Percentiles rank a stretch among this genome's conserved stretches.
Conservation (phyloP, 1,284 basidiomycete species). For the Hemileia vastatrix region DNA sequence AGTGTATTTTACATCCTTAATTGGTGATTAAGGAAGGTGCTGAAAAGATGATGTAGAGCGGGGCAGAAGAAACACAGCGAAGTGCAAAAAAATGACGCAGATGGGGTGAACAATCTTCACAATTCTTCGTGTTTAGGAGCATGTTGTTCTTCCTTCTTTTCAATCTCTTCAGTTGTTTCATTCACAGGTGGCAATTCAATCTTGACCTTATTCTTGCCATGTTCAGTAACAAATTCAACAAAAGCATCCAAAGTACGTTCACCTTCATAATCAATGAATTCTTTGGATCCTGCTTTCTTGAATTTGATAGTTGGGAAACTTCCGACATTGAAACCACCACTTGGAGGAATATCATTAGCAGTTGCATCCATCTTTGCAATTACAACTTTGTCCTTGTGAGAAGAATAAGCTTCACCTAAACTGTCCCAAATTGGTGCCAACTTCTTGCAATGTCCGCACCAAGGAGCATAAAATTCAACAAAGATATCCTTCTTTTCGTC, state of each 20-base stretch:
- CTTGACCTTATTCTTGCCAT: constrained; percentile 10
- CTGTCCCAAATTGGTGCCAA: constrained; percentile 89
- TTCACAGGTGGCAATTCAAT: no score
- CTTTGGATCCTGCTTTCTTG: constrained; percentile 73
- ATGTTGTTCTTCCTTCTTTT: no score
- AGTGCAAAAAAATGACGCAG: no score
- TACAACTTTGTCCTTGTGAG: constrained; percentile 64
- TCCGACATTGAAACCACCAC: constrained; percentile 59
- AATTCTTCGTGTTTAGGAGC: no score
- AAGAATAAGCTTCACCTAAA: constrained; percentile 73
- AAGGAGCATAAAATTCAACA: constrained; percentile 80
- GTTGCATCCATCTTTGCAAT: constrained; percentile 74
- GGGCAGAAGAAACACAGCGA: no score
- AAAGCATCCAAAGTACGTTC: constrained; percentile 72
- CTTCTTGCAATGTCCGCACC: constrained; percentile 80
- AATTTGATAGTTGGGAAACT: constrained; percentile 98
- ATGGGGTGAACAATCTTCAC: no score
- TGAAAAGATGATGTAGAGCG: no score
- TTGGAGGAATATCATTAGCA: constrained; percentile 88
- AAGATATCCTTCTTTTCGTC: constrained; percentile 81
- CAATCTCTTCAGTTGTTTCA: neutral
- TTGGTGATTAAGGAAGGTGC: no score
- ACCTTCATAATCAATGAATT: constrained; percentile 86
- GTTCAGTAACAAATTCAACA: constrained; percentile 7
- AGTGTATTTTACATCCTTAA: no score